phyloP scores from a whole-genome alignment of 306 rosid species.

The Neltuma alba region DNA sequence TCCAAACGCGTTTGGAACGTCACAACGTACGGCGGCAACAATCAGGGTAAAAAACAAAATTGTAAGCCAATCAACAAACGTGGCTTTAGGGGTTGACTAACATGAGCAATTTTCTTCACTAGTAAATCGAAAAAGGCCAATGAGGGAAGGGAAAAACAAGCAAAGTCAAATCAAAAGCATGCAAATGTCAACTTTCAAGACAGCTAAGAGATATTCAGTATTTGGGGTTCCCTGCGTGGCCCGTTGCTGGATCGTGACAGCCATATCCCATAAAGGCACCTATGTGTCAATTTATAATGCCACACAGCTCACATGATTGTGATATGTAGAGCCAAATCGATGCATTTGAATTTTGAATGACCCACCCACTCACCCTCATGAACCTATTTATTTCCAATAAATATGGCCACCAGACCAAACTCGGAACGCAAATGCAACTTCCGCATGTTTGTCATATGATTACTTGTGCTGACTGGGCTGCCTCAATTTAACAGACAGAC shows the following conservation, averaged over 20 bases:
- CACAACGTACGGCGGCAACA: not conserved
- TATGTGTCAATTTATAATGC: constrained; percentile 24
- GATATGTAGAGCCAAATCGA: constrained; percentile 20
- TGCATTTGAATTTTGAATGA: constrained; percentile 27
- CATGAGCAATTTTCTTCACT: not conserved
- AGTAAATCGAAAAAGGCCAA: not conserved
- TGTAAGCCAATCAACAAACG: not conserved
- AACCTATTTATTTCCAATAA: not conserved
- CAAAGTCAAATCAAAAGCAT: constrained; percentile 1
- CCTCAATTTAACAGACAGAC: not conserved
- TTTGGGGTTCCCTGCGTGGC: constrained; percentile 16
- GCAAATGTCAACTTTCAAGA: constrained; percentile 31
- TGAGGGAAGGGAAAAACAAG: not conserved
- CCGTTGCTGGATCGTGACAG: constrained; percentile 23
- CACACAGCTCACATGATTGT: constrained; percentile 47
- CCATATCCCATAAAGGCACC: constrained; percentile 30
- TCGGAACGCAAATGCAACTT: not conserved
- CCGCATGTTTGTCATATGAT: not conserved
- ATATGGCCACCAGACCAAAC: not conserved
- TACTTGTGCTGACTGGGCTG: not conserved
- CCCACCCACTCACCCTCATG: not conserved
- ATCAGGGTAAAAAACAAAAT: not conserved
- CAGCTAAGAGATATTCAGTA: constrained; percentile 33
- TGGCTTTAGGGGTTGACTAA: not conserved
- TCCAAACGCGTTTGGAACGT: constrained; percentile 1